Evolutionary conservation across 495 filamentous ascomycete genomes (phyloP), one percentile per base, ranked within the genome.

Genomic region (Aspergillus avenaceus): DNA sequence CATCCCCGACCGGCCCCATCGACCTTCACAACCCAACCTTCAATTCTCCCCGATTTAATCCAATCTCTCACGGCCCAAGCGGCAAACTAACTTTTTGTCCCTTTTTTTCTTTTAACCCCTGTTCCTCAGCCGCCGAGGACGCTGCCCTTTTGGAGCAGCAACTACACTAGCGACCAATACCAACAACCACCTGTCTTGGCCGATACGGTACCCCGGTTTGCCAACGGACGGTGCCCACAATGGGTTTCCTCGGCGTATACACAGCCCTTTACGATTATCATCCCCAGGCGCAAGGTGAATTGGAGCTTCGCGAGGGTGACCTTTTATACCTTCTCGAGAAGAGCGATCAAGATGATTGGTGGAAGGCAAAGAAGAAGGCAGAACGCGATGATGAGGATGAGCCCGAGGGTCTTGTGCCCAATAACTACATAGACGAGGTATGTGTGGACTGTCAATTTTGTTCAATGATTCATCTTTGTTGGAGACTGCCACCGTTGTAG

Each of bases 311-410:
- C 48, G 92, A 97, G 61, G 93, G 91, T 49, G 95, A 99, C 65
- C 58, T 97, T 41, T 80, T 99, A 32, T 97, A 92, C 66, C 77
- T 99, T 26, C 75, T 97, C 41, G 90, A 97, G 58, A 96, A 95
- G 75, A 90, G 83, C 63, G 65, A 71, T 23, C 91, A 96, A 5
- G 92, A 97, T 73, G 88, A 88, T 62, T 97, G 92, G 92, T 97
- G 92, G 92, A 96, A 87, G 65, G 91, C 88, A 16, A 97, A 97
- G 78, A 97, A 96, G 81, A 96, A 91, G 80, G 89, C 88, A 25
- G 80, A 81, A n/a, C 80, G 70, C 34, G 90, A 95, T 19, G 93
- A 96, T 46, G 91, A 97, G 25, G 93, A 97, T 44, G 93, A 98
- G 66, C 93, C 93, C 4, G 83, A 90, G 55, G 93, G 93, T 50